These are phyloP conservation scores for Sphagnum tenellum DNA, from an alignment of 225 moss, liverwort and hornwort genomes.

Conservation along the genomic window DNA sequence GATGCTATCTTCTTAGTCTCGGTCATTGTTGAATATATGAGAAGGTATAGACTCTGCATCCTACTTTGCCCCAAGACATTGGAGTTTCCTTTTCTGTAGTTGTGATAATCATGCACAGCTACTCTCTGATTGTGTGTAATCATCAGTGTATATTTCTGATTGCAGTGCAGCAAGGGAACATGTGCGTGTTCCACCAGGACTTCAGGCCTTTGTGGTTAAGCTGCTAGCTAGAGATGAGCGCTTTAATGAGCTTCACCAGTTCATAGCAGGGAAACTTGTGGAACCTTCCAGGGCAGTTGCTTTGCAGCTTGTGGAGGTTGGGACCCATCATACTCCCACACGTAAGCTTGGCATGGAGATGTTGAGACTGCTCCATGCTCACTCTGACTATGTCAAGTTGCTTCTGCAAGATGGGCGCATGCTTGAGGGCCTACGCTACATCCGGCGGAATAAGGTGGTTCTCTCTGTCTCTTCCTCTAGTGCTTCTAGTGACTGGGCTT, in stretches of 20 bases:
- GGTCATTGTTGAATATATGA: conserved; percentile 71
- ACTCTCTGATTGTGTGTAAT: too few species aligned
- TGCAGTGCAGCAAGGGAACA: conserved; percentile 74
- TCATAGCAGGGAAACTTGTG: conserved; percentile 61
- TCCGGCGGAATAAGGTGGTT: conserved; percentile 79
- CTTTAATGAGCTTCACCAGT: conserved; percentile 73
- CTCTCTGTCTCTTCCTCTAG: background rate
- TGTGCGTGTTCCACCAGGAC: conserved; percentile 54
- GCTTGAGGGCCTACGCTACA: conserved; percentile 74
- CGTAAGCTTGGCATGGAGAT: conserved; percentile 83
- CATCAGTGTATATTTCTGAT: too few species aligned
- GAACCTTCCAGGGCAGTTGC: conserved; percentile 84
- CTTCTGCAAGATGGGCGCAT: conserved; percentile 72
- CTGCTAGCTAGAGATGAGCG: conserved; percentile 80
- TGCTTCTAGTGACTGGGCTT: too few species aligned
- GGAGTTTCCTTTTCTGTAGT: background rate
- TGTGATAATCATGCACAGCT: background rate
- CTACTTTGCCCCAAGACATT: background rate
- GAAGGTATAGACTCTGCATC: conserved; percentile 42
- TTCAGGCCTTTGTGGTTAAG: conserved; percentile 71
- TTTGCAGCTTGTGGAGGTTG: conserved; percentile 73
- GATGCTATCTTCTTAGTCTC: conserved; percentile 69
- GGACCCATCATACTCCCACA: conserved; percentile 45
- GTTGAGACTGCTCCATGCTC: conserved; percentile 80
- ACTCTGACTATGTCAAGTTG: conserved; percentile 73